phyloP scores from a whole-genome alignment of 129 eudicot genomes.

The Pittosporum tobira region DNA sequence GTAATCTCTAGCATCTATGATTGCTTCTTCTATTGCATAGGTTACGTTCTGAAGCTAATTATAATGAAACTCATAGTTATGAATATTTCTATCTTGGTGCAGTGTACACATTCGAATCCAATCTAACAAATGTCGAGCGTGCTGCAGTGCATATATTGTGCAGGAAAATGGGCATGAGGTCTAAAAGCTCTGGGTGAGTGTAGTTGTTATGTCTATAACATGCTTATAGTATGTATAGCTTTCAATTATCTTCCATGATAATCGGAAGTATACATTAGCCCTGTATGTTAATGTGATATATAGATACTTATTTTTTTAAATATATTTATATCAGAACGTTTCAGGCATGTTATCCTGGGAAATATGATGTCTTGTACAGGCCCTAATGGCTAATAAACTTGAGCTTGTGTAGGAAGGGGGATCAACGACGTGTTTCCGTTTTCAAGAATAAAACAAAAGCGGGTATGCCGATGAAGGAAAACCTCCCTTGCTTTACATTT shows the following conservation, averaged over 20 bases:
- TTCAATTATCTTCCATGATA: neutral
- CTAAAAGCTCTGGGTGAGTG: slow-evolving; percentile 79
- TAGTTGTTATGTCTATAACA: slow-evolving; percentile 2
- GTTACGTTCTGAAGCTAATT: neutral
- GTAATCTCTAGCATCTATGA: neutral
- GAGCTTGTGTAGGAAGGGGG: slow-evolving; percentile 35
- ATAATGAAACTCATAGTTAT: slow-evolving; percentile 5
- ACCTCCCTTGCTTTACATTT: slow-evolving; percentile 49
- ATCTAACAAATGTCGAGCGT: slow-evolving; percentile 50
- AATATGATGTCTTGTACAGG: neutral
- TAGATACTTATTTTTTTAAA: no score
- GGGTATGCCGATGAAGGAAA: slow-evolving; percentile 23
- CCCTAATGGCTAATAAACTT: slow-evolving; percentile 15
- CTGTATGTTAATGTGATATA: no score
- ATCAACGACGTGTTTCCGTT: slow-evolving; percentile 48
- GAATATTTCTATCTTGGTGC: slow-evolving; percentile 19
- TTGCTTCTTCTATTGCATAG: neutral
- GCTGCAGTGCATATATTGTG: slow-evolving; percentile 60
- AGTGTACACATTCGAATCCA: slow-evolving; percentile 62
- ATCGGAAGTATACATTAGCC: neutral
- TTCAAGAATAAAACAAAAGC: slow-evolving; percentile 34
- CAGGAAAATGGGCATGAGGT: slow-evolving; percentile 62
- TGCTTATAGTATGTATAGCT: neutral
- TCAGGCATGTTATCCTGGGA: neutral
- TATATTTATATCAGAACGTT: neutral